Evolutionary conservation across 164 flowering plant species (phyloP), one percentile per base, ranked within the genome.

Genomic region (Akebia trifoliata): DNA sequence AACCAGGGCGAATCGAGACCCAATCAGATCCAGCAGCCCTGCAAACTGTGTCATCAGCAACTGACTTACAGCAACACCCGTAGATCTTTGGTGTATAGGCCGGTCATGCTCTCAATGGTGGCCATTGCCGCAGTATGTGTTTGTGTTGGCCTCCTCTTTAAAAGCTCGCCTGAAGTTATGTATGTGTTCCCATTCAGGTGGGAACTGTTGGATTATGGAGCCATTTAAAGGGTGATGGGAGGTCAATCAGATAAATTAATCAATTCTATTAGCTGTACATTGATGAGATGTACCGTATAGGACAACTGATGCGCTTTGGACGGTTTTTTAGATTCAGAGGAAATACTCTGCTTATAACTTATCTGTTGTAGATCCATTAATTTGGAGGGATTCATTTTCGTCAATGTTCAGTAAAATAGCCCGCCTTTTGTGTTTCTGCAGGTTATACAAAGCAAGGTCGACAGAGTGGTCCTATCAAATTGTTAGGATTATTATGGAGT

Each of bases 61-160:
- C 24, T 69, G 20, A 64, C 61, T 30, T 74, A 66, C 44, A 61
- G 79, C 25, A 66, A 39, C 8, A 14, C 50, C 5, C 63, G 73
- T 42, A 63, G 77, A 52, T 75, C 81, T 1, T 30, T 83, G 31
- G 71, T 70, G 12, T 87, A 79, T 65, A 77, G 84, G 37, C 97
- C 98, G 0, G 83, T 76, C 42, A 75, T 89, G 88, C 74, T 93
- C 6, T 87, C 97, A 15, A 69, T 93, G 84, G 82, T 93, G 60
- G 81, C 92, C 38, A 78, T 91, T 30, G 97, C 96, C 22, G 95
- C 90, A 3, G 92, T 91, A 25, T 91, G 98, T 58, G 96, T 86
- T 5, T 88, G 98, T 42, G 92, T 76, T 21, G 92, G 86, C 28
- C 74, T 91, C 54, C 77, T 88, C 15, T 88, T 88, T 63, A 91